Evolutionary conservation across 2,329 filamentous ascomycete species (phyloP).

Genomic region (Pyrenochaeta sp.): DNA sequence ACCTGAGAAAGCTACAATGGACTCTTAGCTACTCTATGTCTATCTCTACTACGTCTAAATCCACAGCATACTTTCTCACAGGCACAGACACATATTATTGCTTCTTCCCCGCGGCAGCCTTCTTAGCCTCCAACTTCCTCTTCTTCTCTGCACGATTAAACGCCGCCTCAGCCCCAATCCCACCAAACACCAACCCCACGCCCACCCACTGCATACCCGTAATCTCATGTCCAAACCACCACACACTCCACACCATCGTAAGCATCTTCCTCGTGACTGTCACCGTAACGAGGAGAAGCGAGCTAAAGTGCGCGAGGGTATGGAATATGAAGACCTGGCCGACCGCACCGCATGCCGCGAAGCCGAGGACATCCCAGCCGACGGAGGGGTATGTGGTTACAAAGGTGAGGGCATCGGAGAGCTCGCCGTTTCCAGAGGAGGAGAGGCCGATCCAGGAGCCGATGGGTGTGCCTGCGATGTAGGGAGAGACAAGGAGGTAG

Average conservation of each 20-base stretch:
- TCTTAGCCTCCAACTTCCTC: conserved; percentile 74
- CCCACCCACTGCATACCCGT: conserved; percentile 92
- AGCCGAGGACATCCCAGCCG: conserved; percentile 87
- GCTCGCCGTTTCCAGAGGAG: conserved; percentile 68
- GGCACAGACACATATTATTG: too few relatives aligned
- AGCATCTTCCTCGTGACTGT: conserved; percentile 99
- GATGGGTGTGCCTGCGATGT: conserved; percentile 70
- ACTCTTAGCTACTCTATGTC: too few relatives aligned
- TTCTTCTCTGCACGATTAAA: conserved; percentile 85
- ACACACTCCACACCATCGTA: conserved; percentile 95
- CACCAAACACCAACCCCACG: conserved; percentile 91
- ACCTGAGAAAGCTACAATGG: too few relatives aligned
- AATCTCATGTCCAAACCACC: conserved; percentile 91
- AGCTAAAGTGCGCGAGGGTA: conserved; percentile 91
- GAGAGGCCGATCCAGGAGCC: conserved; percentile 54
- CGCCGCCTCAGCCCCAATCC: conserved; percentile 87
- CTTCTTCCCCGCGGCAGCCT: conserved; percentile 27
- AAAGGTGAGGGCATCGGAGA: conserved; percentile 81
- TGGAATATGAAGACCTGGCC: conserved; percentile 97
- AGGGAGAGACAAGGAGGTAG: conserved; percentile 82
- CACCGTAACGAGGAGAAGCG: conserved; percentile 90
- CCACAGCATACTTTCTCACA: too few relatives aligned
- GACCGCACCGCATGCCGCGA: conserved; percentile 87
- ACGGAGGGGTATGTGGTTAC: conserved; percentile 81
- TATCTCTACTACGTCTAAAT: too few relatives aligned